Evolutionary conservation across 2,329 filamentous ascomycete species (phyloP).

Genomic region (Fusarium udum): DNA sequence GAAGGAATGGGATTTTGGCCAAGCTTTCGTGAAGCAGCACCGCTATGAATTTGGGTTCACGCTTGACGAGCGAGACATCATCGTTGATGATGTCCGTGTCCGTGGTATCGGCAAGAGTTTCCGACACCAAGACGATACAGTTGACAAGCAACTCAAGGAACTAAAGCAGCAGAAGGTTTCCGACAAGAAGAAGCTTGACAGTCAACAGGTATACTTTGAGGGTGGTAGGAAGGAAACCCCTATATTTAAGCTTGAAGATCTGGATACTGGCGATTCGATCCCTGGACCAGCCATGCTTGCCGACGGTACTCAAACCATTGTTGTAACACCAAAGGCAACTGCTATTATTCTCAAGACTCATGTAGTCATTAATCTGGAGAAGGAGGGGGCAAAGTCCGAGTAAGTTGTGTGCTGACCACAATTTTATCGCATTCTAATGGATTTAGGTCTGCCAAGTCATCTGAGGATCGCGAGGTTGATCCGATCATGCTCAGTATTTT

Average conservation of each 20-base stretch:
- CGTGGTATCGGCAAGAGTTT: conserved; percentile 91
- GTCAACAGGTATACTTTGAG: conserved; percentile 82
- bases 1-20: conserved; percentile 82
- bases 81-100: conserved; percentile 88
- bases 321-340: conserved; percentile 80
- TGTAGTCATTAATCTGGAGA: conserved; percentile 85
- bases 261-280: conserved; percentile 77
- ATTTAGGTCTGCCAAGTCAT: conserved; percentile 34
- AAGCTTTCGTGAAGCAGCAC: conserved; percentile 86
- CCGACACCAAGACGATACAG: conserved; percentile 79
- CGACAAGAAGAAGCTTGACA: conserved; percentile 70
- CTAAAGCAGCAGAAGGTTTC: conserved; percentile 68
- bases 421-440: background rate
- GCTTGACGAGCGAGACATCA: conserved; percentile 82
- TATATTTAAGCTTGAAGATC: conserved; percentile 81
- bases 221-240: conserved; percentile 80
- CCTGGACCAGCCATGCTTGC: conserved; percentile 86
- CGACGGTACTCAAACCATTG: conserved; percentile 90
- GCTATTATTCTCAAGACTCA: conserved; percentile 86
- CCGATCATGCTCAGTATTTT: conserved; percentile 84
- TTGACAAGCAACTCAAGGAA: conserved; percentile 82
- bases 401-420: conserved; percentile 27
- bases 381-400: conserved; percentile 55
- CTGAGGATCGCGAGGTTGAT: conserved; percentile 64
- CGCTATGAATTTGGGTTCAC: conserved; percentile 95